Percentiles rank a stretch among this genome's conserved stretches.
These are phyloP conservation scores for Nakazawaea ernobii DNA, from an alignment of 805 yeast genomes.

Conservation along the genomic window DNA sequence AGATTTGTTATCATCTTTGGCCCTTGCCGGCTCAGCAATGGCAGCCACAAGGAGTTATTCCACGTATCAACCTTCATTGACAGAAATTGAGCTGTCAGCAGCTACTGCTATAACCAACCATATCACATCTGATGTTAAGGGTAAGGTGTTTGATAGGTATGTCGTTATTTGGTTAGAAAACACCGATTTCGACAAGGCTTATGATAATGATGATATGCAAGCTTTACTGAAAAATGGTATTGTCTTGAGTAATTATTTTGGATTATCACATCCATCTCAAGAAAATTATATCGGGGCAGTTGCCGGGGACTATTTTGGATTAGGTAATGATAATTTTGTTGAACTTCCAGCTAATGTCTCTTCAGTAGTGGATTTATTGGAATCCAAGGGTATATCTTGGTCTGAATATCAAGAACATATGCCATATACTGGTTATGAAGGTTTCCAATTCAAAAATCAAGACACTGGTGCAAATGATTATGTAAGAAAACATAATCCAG, in stretches of 20 bases:
- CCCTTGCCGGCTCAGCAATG: constrained; percentile 15
- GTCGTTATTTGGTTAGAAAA: constrained; percentile 45
- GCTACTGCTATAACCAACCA: constrained; percentile 26
- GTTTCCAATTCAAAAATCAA: constrained; percentile 39
- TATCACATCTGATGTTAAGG: constrained; percentile 30
- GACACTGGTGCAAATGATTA: constrained; percentile 38
- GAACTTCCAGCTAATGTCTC: constrained; percentile 40
- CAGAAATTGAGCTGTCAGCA: constrained; percentile 28
- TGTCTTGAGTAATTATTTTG: constrained; percentile 44
- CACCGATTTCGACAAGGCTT: constrained; percentile 47
- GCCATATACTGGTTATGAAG: constrained; percentile 48
- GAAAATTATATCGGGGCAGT: constrained; percentile 47
- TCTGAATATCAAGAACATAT: constrained; percentile 47
- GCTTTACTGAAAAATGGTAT: constrained; percentile 39
- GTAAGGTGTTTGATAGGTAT: constrained; percentile 33
- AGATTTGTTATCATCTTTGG: constrained; percentile 12
- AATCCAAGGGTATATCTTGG: constrained; percentile 41
- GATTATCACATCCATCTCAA: constrained; percentile 47
- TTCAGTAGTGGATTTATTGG: constrained; percentile 41
- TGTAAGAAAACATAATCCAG: constrained; percentile 49
- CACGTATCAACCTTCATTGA: constrained; percentile 25
- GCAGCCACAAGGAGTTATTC: constrained; percentile 21
- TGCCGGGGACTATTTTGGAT: constrained; percentile 46
- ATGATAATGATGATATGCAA: constrained; percentile 35
- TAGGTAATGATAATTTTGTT: constrained; percentile 39